Evolutionary conservation across 1,139 yeast species (phyloP).

Genomic region (Lodderomyces oxycetoniae): DNA sequence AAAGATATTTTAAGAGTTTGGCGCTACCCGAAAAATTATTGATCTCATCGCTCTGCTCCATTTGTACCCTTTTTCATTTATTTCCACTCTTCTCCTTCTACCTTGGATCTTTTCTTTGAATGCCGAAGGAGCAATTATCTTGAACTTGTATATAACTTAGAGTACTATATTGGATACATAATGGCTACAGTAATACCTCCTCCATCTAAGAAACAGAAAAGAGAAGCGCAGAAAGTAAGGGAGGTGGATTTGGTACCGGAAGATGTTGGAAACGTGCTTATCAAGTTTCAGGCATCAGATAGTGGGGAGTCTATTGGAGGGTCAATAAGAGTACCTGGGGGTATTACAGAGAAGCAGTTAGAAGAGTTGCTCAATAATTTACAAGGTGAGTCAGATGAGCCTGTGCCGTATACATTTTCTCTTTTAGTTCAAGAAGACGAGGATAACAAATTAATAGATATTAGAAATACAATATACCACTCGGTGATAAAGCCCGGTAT

Average conservation of each 20-base stretch:
- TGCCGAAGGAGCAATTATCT: no score
- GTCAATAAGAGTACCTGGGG: slow-evolving; percentile 87
- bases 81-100: no score
- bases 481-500: slow-evolving; percentile 83
- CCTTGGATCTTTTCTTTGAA: no score
- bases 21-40: no score
- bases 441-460: slow-evolving; percentile 53
- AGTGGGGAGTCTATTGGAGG: slow-evolving; percentile 89
- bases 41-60: no score
- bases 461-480: slow-evolving; percentile 68
- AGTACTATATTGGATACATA: no score
- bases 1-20: no score
- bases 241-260: slow-evolving; percentile 71
- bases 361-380: slow-evolving; percentile 82
- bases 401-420: slow-evolving; percentile 86
- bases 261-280: slow-evolving; percentile 81
- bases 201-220: slow-evolving; percentile 82
- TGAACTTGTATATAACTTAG: no score
- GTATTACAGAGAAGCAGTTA: slow-evolving; percentile 76
- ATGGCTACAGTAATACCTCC: slow-evolving; percentile 97
- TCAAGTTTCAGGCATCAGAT: slow-evolving; percentile 89
- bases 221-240: slow-evolving; percentile 75
- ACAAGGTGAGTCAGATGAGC: slow-evolving; percentile 65
- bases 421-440: slow-evolving; percentile 45
- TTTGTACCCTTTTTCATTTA: no score